phyloP scores from a whole-genome alignment of 2,329 filamentous ascomycete genomes.

The Phyllosticta citribraziliensis region DNA sequence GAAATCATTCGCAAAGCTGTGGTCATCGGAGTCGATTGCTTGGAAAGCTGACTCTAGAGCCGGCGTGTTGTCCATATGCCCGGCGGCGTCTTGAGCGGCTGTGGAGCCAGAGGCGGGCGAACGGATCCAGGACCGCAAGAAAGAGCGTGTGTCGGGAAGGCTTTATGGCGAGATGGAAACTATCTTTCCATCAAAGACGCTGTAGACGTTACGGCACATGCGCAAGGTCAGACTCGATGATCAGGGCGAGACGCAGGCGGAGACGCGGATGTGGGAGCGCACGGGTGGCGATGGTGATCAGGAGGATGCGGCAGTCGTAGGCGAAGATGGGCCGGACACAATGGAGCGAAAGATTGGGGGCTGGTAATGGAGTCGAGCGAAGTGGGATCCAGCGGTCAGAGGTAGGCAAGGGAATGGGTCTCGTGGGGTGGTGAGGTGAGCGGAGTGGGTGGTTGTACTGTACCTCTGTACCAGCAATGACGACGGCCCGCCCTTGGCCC shows the following conservation, averaged over 20 bases:
- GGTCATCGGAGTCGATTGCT: background rate
- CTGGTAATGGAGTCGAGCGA: background rate
- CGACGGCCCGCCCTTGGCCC: background rate
- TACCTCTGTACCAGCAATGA: background rate
- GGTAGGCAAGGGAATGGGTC: background rate
- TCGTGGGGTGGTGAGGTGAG: background rate
- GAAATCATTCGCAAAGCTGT: background rate
- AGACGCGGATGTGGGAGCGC: background rate
- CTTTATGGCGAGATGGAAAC: background rate
- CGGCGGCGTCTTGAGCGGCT: background rate
- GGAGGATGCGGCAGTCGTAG: background rate
- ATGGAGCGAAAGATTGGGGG: background rate
- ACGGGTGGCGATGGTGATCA: background rate
- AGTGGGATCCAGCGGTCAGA: background rate
- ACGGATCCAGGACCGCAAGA: background rate
- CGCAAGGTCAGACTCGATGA: background rate
- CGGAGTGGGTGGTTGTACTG: background rate
- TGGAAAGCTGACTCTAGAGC: background rate
- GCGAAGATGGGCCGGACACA: background rate
- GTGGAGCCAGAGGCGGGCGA: background rate
- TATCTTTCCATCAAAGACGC: background rate
- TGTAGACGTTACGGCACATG: background rate
- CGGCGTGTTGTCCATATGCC: background rate
- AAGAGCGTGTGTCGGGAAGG: background rate
- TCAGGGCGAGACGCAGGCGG: background rate